These are phyloP conservation scores for Calocera viscosa DNA, from an alignment of 768 basidiomycete genomes.

Conservation along the genomic window DNA sequence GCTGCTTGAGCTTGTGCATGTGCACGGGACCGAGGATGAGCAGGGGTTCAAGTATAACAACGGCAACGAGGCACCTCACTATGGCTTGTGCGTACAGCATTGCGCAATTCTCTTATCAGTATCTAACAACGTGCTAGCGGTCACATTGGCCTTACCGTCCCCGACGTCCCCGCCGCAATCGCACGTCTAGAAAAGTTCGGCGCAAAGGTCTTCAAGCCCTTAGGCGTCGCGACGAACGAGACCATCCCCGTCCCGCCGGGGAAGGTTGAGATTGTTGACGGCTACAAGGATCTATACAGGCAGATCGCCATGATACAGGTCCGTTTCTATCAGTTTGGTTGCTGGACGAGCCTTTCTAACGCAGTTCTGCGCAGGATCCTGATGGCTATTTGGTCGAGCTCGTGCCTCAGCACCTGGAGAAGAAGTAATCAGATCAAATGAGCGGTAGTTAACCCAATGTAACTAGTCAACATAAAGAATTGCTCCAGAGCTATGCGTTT, in stretches of 20 bases:
- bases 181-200: not conserved
- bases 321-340: not conserved
- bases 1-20: not conserved
- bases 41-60: not conserved
- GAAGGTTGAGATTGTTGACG: not conserved
- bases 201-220: not conserved
- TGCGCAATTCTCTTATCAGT: not conserved
- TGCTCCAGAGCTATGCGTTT: too few species aligned
- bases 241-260: not conserved
- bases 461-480: too few species aligned
- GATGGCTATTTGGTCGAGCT: conserved; percentile 3
- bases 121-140: not conserved
- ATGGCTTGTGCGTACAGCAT: not conserved
- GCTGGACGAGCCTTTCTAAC: not conserved
- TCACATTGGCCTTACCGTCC: not conserved
- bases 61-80: not conserved
- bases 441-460: too few species aligned
- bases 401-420: not conserved
- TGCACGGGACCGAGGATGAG: not conserved
- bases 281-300: not conserved
- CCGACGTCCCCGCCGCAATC: not conserved
- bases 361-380: not conserved
- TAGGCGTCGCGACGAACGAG: conserved; percentile 5
- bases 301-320: conserved; percentile 7
- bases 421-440: too few species aligned